Conservation (phyloP, 2,329 filamentous ascomycete genomes). For the Fusarium tjaetaba region DNA sequence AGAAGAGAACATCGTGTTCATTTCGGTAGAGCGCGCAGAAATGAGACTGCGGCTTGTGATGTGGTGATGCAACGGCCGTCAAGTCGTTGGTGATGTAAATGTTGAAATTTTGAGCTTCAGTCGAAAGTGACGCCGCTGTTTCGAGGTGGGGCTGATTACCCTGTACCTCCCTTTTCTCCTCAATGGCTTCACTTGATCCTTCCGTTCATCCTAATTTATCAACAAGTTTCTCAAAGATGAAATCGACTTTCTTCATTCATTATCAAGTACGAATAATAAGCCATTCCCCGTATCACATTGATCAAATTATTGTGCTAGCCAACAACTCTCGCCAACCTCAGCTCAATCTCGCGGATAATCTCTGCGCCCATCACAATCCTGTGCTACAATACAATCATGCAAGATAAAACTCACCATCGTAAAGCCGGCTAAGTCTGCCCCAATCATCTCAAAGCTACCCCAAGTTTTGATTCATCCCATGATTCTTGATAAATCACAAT, state of each 20-base stretch:
- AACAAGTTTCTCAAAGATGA: background rate
- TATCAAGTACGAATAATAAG: background rate
- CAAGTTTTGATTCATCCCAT: too few relatives aligned
- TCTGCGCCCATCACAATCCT: too few relatives aligned
- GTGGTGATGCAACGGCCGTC: constrained; percentile 17
- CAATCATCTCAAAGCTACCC: background rate
- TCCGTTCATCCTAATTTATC: constrained; percentile 51
- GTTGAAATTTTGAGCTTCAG: constrained; percentile 43
- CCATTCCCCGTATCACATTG: background rate
- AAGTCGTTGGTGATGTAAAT: constrained; percentile 33
- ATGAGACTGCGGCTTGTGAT: constrained; percentile 26
- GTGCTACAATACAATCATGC: background rate
- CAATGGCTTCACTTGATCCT: background rate
- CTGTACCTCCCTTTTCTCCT: background rate
- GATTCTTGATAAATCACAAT: background rate
- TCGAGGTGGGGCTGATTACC: constrained; percentile 30
- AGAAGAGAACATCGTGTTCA: constrained; percentile 44
- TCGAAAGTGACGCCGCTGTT: constrained; percentile 33
- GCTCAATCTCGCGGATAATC: background rate
- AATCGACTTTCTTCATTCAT: background rate
- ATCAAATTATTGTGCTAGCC: background rate
- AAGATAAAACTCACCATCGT: too few relatives aligned
- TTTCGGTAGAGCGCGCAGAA: constrained; percentile 18
- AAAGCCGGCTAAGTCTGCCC: too few relatives aligned
- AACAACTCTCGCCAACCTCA: too few relatives aligned